phyloP scores from a whole-genome alignment of 2,329 filamentous ascomycete species.

The Diatrype stigma region DNA sequence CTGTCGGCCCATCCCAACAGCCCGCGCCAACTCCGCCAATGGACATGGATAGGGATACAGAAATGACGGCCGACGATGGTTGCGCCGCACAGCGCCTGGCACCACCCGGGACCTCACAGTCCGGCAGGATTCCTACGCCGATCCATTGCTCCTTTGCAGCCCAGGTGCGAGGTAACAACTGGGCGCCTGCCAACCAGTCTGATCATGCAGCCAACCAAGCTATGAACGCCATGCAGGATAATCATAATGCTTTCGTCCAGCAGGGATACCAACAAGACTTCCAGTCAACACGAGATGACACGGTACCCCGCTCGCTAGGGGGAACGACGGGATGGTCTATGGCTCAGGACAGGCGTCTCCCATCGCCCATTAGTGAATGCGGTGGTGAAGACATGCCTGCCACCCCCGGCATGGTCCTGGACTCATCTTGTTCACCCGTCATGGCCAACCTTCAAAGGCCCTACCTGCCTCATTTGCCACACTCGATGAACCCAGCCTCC shows the following conservation, averaged over 20 bases:
- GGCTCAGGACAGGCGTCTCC: slow-evolving; percentile 49
- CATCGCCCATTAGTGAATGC: slow-evolving; percentile 57
- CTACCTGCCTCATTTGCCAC: slow-evolving; percentile 30
- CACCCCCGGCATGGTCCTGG: slow-evolving; percentile 37
- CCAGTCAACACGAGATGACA: slow-evolving; percentile 32
- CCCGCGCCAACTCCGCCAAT: slow-evolving; percentile 20
- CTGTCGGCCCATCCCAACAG: slow-evolving; percentile 18
- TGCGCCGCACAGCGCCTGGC: slow-evolving; percentile 21
- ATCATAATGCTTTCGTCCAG: slow-evolving; percentile 10
- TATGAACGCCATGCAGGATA: slow-evolving; percentile 36
- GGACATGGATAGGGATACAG: slow-evolving; percentile 41
- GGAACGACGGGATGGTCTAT: slow-evolving; percentile 46
- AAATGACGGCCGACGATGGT: slow-evolving; percentile 44
- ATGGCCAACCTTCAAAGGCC: slow-evolving; percentile 30
- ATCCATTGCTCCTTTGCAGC: slow-evolving; percentile 56
- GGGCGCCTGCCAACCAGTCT: slow-evolving; percentile 35
- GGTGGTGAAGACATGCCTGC: slow-evolving; percentile 40
- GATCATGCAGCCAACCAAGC: slow-evolving; percentile 29
- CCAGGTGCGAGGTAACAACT: slow-evolving; percentile 50
- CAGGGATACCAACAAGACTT: slow-evolving; percentile 24
- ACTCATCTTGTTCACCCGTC: slow-evolving; percentile 25
- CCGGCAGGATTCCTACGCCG: slow-evolving; percentile 52
- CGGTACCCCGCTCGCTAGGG: slow-evolving; percentile 46
- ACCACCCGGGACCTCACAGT: slow-evolving; percentile 27
- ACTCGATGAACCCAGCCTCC: slow-evolving; percentile 29